phyloP scores from a whole-genome alignment of 2,329 filamentous ascomycete species.

The Alternaria solani region DNA sequence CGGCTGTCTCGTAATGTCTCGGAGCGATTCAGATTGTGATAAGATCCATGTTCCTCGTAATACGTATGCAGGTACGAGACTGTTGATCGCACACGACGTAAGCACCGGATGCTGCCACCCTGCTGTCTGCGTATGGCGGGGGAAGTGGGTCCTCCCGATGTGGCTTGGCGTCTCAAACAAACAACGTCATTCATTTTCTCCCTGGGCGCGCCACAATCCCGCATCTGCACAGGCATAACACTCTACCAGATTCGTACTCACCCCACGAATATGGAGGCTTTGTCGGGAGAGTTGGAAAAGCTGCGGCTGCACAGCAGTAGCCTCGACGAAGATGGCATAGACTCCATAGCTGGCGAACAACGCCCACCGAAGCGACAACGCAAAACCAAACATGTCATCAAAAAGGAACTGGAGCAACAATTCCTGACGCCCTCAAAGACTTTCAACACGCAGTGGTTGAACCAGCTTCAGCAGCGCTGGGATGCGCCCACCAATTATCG shows the following conservation, averaged over 20 bases:
- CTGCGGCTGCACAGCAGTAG: conserved; percentile 56
- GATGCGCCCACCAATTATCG: conserved; percentile 80
- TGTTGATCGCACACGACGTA: neutral
- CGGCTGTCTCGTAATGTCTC: neutral
- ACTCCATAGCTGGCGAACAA: conserved; percentile 65
- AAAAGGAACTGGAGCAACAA: conserved; percentile 74
- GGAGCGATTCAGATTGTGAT: neutral
- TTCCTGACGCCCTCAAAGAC: conserved; percentile 80
- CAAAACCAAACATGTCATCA: conserved; percentile 68
- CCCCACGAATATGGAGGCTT: conserved; percentile 42
- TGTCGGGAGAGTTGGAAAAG: conserved; percentile 61
- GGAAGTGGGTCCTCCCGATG: conserved; percentile 17
- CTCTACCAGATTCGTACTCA: conserved; percentile 11
- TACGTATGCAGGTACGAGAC: neutral
- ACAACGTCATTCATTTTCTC: conserved; percentile 33
- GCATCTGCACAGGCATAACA: neutral
- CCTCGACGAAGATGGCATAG: conserved; percentile 55
- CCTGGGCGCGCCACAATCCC: conserved; percentile 20
- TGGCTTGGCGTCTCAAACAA: conserved; percentile 25
- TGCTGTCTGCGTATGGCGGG: neutral
- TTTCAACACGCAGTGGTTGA: conserved; percentile 87
- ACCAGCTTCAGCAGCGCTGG: conserved; percentile 89
- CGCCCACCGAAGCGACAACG: conserved; percentile 62
- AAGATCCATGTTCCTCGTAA: neutral
- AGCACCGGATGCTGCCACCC: conserved; percentile 1